Evolutionary conservation across 2,329 filamentous ascomycete genomes (phyloP).

Genomic region (Nothopassalora personata): DNA sequence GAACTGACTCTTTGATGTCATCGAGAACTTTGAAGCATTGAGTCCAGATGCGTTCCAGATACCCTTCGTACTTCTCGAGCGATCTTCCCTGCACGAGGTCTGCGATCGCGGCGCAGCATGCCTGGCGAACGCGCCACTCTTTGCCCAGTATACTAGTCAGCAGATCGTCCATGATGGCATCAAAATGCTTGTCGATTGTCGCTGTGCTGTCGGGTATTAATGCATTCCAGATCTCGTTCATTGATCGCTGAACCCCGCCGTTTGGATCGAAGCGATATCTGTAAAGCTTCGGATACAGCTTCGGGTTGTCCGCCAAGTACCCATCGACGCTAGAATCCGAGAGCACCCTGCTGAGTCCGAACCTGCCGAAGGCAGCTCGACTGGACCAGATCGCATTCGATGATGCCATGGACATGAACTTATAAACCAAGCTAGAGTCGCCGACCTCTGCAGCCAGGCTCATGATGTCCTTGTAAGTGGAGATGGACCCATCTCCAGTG

Average conservation of each 20-base stretch:
- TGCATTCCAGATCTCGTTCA: conserved; percentile 97
- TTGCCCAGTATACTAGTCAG: conserved; percentile 79
- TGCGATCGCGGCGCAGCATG: conserved; percentile 82
- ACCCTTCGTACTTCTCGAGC: conserved; percentile 65
- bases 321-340: conserved; percentile 70
- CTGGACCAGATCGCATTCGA: conserved; percentile 97
- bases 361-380: conserved; percentile 90
- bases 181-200: conserved; percentile 75
- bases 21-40: conserved; percentile 86
- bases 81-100: conserved; percentile 80
- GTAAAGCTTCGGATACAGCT: conserved; percentile 91
- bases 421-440: conserved; percentile 92
- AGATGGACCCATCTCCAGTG: conserved; percentile 84
- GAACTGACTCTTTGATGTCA: conserved; percentile 89
- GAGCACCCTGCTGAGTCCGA: conserved; percentile 86
- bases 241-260: conserved; percentile 82
- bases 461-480: conserved; percentile 96
- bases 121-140: conserved; percentile 90
- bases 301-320: conserved; percentile 74
- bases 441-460: conserved; percentile 93
- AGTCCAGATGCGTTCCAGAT: conserved; percentile 79
- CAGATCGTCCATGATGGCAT: conserved; percentile 81
- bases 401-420: conserved; percentile 94
- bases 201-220: conserved; percentile 81
- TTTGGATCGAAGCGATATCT: conserved; percentile 95